Conservation (phyloP, 768 basidiomycete species). For the Suillus lakei region DNA sequence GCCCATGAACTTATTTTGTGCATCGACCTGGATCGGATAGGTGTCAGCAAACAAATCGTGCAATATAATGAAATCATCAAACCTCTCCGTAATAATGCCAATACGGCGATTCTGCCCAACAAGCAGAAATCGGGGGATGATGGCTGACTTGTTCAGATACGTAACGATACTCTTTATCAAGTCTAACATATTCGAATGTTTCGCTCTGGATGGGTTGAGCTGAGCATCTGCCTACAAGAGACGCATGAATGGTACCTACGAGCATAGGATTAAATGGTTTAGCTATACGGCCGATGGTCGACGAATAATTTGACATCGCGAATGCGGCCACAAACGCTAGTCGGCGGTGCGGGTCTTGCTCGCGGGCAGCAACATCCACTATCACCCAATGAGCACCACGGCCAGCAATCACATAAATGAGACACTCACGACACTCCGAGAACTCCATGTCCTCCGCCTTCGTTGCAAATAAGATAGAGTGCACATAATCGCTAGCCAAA, state of each 20-base stretch:
- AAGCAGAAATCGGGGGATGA: constrained; percentile 96
- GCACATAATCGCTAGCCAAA: background rate
- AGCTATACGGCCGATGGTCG: constrained; percentile 94
- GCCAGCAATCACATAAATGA: constrained; percentile 8
- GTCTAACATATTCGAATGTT: constrained; percentile 91
- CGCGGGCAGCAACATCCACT: constrained; percentile 86
- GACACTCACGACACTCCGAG: constrained; percentile 79
- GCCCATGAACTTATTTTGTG: constrained; percentile 96
- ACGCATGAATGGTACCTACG: constrained; percentile 45
- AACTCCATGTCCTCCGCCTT: constrained; percentile 98
- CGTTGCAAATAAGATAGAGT: constrained; percentile 11
- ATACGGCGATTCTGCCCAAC: constrained; percentile 87
- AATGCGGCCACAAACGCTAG: constrained; percentile 95
- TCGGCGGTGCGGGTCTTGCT: constrained; percentile 77
- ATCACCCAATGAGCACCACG: constrained; percentile 14
- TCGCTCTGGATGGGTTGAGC: constrained; percentile 59
- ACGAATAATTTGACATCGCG: constrained; percentile 97
- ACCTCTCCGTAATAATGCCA: constrained; percentile 95
- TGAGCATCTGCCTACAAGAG: background rate
- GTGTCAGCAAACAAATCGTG: constrained; percentile 8
- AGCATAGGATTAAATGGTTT: constrained; percentile 98
- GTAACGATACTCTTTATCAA: constrained; percentile 91
- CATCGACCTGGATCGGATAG: constrained; percentile 69
- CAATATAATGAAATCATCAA: background rate
- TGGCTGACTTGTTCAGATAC: constrained; percentile 97